Percentiles rank a stretch among this genome's conserved stretches.
Conservation (phyloP, 805 yeast species). For the Lipomyces sp. region DNA sequence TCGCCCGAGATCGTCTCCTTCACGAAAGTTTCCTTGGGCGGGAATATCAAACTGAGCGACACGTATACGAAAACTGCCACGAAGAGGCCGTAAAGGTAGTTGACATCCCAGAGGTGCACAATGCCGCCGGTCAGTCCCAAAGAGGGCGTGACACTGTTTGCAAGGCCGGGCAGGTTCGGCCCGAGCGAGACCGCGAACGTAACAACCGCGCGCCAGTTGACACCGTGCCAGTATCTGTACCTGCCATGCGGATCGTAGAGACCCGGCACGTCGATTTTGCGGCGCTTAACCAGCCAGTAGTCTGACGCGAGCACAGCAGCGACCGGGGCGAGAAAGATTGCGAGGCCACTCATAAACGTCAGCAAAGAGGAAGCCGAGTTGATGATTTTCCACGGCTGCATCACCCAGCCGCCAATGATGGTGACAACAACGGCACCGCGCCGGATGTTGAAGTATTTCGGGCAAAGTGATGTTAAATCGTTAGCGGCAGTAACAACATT, state of each 20-base stretch:
- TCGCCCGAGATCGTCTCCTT: constrained; percentile 24
- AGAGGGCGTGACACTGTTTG: constrained; percentile 33
- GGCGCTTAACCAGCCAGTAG: constrained; percentile 34
- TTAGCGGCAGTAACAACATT: constrained; percentile 66
- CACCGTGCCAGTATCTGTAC: constrained; percentile 53
- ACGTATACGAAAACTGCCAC: constrained; percentile 32
- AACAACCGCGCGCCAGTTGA: constrained; percentile 52
- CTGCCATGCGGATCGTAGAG: constrained; percentile 44
- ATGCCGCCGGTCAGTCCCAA: constrained; percentile 34
- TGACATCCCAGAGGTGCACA: constrained; percentile 40
- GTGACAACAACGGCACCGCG: constrained; percentile 51
- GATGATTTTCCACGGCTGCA: constrained; percentile 39
- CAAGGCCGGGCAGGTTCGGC: constrained; percentile 42
- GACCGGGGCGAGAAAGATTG: constrained; percentile 37
- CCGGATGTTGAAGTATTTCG: constrained; percentile 61
- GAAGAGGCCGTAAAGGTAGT: constrained; percentile 39
- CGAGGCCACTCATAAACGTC: constrained; percentile 36
- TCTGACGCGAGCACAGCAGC: constrained; percentile 36
- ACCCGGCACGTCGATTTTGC: constrained; percentile 33
- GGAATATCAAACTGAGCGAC: constrained; percentile 31
- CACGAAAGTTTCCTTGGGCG: constrained; percentile 30
- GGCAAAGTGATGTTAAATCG: constrained; percentile 61
- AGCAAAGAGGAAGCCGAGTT: constrained; percentile 35
- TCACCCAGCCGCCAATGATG: constrained; percentile 38
- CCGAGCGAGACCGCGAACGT: constrained; percentile 42